Evolutionary conservation across 164 flowering plant species (phyloP).

Genomic region (Macadamia tetraphylla): DNA sequence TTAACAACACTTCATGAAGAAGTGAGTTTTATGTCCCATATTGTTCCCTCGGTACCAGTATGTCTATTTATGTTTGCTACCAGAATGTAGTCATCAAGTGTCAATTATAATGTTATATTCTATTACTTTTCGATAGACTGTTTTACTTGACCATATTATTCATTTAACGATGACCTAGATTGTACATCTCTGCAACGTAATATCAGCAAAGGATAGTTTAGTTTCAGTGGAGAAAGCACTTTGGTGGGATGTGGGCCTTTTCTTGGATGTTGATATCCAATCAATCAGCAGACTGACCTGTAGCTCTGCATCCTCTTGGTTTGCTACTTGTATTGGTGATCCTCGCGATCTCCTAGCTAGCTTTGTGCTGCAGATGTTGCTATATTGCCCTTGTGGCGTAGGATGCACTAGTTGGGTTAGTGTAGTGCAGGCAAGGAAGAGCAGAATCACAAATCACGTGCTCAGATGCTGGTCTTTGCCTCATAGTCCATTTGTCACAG

Average conservation of each 20-base stretch:
- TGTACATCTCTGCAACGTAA: neutral
- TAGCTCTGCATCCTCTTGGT: too few relatives aligned
- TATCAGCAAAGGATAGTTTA: neutral
- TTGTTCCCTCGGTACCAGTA: neutral
- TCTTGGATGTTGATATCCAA: neutral
- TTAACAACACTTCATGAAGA: conserved; percentile 12
- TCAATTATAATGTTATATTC: too few relatives aligned
- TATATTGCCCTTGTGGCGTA: too few relatives aligned
- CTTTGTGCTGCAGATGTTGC: too few relatives aligned
- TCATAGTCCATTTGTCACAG: too few relatives aligned
- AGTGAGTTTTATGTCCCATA: conserved; percentile 13
- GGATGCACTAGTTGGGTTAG: too few relatives aligned
- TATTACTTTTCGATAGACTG: too few relatives aligned
- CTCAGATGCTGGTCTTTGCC: too few relatives aligned
- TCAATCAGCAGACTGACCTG: neutral
- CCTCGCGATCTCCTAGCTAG: too few relatives aligned
- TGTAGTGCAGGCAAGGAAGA: too few relatives aligned
- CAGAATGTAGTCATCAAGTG: neutral
- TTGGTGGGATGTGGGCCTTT: neutral
- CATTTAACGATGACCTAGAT: neutral
- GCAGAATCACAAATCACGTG: too few relatives aligned
- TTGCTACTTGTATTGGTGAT: too few relatives aligned
- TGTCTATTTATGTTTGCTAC: neutral
- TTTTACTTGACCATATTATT: neutral
- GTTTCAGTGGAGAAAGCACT: neutral